These are phyloP conservation scores for Artomyces pyxidatus DNA, from an alignment of 768 basidiomycete genomes.

Conservation along the genomic window DNA sequence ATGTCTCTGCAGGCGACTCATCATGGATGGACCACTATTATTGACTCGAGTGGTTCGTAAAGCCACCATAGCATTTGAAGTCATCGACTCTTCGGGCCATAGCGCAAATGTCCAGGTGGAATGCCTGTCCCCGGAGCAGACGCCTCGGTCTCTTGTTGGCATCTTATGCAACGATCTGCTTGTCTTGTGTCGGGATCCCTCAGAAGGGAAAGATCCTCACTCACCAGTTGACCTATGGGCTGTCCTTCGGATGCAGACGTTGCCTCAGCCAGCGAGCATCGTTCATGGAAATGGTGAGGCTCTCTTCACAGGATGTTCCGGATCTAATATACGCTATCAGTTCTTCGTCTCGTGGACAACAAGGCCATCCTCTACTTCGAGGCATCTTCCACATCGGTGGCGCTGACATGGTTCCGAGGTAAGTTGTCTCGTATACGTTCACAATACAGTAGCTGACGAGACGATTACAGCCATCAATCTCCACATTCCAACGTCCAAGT, in stretches of 20 bases:
- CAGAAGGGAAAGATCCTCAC: constrained; percentile 67
- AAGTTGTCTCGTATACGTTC: constrained; percentile 12
- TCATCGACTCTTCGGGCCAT: constrained; percentile 69
- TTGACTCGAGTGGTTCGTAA: constrained; percentile 90
- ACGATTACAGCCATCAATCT: constrained; percentile 67
- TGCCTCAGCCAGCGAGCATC: constrained; percentile 84
- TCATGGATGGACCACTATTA: constrained; percentile 84
- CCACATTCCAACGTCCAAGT: constrained; percentile 78
- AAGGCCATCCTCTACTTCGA: constrained; percentile 89
- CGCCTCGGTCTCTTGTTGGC: constrained; percentile 69
- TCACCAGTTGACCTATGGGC: constrained; percentile 90
- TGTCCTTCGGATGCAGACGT: constrained; percentile 90
- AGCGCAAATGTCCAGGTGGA: constrained; percentile 82
- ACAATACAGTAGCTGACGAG: not conserved
- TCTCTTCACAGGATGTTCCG: not conserved
- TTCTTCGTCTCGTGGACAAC: constrained; percentile 83
- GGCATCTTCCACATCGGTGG: constrained; percentile 75
- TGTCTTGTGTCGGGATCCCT: constrained; percentile 84
- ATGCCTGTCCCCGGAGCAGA: constrained; percentile 80
- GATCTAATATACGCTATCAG: constrained; percentile 28
- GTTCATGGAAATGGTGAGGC: constrained; percentile 74
- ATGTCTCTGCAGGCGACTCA: constrained; percentile 55
- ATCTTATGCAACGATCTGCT: constrained; percentile 91
- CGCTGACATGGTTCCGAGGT: constrained; percentile 90
- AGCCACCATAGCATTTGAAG: constrained; percentile 72